Evolutionary conservation across 805 yeast species (phyloP), one percentile per base, ranked within the genome.

Genomic region (Monosporozyma servazzii): DNA sequence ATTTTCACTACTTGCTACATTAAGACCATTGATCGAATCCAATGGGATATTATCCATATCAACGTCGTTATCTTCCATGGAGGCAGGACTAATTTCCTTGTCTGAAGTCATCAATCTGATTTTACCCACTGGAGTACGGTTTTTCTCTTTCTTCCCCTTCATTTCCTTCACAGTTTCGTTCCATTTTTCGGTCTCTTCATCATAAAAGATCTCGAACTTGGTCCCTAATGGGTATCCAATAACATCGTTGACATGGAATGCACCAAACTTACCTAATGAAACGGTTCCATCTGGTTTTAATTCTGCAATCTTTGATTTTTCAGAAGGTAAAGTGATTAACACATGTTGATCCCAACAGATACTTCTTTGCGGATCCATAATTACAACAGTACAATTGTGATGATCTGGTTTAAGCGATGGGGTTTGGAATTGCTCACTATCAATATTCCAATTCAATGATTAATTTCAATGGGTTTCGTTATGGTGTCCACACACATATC

Each of bases 201-300:
- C 64, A 43, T 81, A 87, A 29, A 75, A 62, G 44, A 91, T 84
- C 62, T 91, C 97, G 69, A 90, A 93, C 0, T 95, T 80, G 58
- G 87, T 91, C 1, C 98, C 99, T 61, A 79, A 86, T 5, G 89
- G 85, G 59, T 75, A 82, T 2, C 96, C 97, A 41, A 91, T 66
- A 11, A 91, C 76, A 49, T 79, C 84, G 55, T 82, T 80, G 2
- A 85, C 88, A 30, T 76, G 71, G 65, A 93, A 93, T 0, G 84
- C 74, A 18, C 99, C 99, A 68, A 91, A 93, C 65, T 93, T 91
- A 1, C 99, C 99, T 56, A 93, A 74, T 51, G 81, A 79, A 18
- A 93, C 76, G 10, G 77, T 65, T 0, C 83, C 80, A 31, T 78
- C 81, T 3, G 78, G 75, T 48, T 74, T 76, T 53, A 90, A 71